Conservation (phyloP, 148 eudicot species). For the Limonium bicolor region DNA sequence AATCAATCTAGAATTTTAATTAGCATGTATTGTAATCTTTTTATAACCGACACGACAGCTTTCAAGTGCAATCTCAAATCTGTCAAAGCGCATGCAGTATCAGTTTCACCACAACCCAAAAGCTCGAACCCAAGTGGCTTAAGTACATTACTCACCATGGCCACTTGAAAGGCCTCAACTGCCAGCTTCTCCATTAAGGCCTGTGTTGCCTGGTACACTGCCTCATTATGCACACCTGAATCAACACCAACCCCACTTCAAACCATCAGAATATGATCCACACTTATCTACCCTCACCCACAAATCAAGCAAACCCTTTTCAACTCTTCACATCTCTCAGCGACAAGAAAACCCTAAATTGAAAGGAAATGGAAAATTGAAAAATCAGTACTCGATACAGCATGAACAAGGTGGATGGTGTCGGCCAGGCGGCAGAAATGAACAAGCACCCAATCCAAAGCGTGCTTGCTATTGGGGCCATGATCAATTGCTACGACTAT, state of each 20-base stretch:
- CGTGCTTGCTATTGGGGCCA: constrained; percentile 74
- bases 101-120: neutral
- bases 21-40: too few species aligned
- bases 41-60: too few species aligned
- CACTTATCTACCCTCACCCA: too few species aligned
- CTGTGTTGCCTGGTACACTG: constrained; percentile 39
- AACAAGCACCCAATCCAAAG: constrained; percentile 67
- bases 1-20: too few species aligned
- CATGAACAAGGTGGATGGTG: constrained; percentile 63
- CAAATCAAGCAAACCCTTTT: neutral
- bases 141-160: constrained; percentile 35
- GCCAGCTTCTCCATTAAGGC: constrained; percentile 69
- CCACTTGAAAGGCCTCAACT: constrained; percentile 51
- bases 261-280: too few species aligned
- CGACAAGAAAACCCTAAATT: neutral
- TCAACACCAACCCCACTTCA: neutral
- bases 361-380: neutral
- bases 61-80: too few species aligned
- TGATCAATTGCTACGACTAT: constrained; percentile 67
- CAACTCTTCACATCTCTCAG: neutral
- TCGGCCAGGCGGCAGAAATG: constrained; percentile 54
- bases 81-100: too few species aligned
- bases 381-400: constrained; percentile 34
- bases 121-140: neutral
- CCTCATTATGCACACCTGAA: constrained; percentile 42